A percentile compares a stretch with the other conserved stretches of the same genome.
phyloP scores from a whole-genome alignment of 345 rosid genomes.

The Excoecaria agallocha region DNA sequence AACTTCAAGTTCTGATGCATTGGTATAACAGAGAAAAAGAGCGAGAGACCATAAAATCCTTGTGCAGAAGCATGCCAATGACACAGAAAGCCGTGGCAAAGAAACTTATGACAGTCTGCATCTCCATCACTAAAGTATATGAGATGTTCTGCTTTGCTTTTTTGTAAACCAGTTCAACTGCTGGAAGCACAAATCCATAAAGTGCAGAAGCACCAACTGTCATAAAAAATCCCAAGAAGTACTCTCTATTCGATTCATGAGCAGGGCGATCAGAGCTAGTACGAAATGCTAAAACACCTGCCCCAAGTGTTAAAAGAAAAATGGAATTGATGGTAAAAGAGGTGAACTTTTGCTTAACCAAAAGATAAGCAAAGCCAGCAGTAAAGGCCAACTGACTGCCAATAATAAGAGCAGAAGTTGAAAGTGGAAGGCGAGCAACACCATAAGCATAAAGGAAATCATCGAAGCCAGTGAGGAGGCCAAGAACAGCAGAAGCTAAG shows the following conservation, averaged over 20 bases:
- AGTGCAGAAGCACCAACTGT: slow-evolving; percentile 24
- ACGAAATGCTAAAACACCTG: slow-evolving; percentile 20
- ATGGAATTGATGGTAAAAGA: slow-evolving; percentile 20
- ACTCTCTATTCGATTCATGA: slow-evolving; percentile 18
- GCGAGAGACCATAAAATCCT: not conserved
- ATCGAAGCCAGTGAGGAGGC: slow-evolving; percentile 15
- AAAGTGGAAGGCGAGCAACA: slow-evolving; percentile 18
- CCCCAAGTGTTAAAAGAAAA: slow-evolving; percentile 18
- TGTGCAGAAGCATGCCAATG: slow-evolving; percentile 27
- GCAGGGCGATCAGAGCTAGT: slow-evolving; percentile 24
- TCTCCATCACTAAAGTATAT: slow-evolving; percentile 31
- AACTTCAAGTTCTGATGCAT: no score
- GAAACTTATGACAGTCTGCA: slow-evolving; percentile 33
- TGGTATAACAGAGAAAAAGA: not conserved
- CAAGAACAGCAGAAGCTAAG: slow-evolving; percentile 20
- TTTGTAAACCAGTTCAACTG: slow-evolving; percentile 18
- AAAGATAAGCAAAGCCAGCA: slow-evolving; percentile 17
- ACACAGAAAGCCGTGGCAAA: slow-evolving; percentile 33
- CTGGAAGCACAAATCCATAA: slow-evolving; percentile 34
- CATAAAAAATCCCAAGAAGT: slow-evolving; percentile 26
- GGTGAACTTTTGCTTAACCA: slow-evolving; percentile 25
- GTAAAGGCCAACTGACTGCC: slow-evolving; percentile 21
- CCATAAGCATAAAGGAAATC: slow-evolving; percentile 24
- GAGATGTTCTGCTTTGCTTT: slow-evolving; percentile 20
- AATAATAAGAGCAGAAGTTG: slow-evolving; percentile 23